A percentile compares a stretch with the other conserved stretches of the same genome.
Conservation (phyloP, 208 protist species). For the Crithidia acanthocephali region DNA sequence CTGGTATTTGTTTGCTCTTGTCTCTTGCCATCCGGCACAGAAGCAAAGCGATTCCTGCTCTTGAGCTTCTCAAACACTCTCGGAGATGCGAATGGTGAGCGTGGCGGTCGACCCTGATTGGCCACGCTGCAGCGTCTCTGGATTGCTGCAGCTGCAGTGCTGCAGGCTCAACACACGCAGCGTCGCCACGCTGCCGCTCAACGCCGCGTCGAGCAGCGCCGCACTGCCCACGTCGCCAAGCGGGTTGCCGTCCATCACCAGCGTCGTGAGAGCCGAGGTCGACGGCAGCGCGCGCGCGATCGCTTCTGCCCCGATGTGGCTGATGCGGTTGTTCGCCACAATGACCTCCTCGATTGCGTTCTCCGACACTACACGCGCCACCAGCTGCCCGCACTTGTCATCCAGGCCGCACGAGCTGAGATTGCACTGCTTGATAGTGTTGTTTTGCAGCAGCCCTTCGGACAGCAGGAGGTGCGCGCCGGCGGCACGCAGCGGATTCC, state of each 20-base stretch:
- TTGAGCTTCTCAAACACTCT: conserved; percentile 31
- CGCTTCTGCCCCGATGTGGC: conserved; percentile 61
- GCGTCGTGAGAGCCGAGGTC: conserved; percentile 68
- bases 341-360: conserved; percentile 91
- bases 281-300: conserved; percentile 79
- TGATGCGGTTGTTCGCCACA: conserved; percentile 91
- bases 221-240: conserved; percentile 76
- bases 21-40: not conserved
- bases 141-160: conserved; percentile 62
- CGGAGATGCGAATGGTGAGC: conserved; percentile 65
- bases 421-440: conserved; percentile 91
- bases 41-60: not conserved
- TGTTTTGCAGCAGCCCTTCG: conserved; percentile 86
- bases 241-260: conserved; percentile 87
- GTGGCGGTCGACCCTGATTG: conserved; percentile 23
- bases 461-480: conserved; percentile 63
- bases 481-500: conserved; percentile 80
- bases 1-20: too few relatives aligned
- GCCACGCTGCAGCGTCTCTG: conserved; percentile 40
- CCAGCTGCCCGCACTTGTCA: conserved; percentile 65
- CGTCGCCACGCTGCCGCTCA: conserved; percentile 47
- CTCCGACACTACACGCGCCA: conserved; percentile 82
- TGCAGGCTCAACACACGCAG: conserved; percentile 71
- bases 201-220: conserved; percentile 58
- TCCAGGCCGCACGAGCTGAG: conserved; percentile 82